Evolutionary conservation across 176 grass and related monocot species (phyloP), one percentile per base, ranked within the genome.

Genomic region (Secale cereale): DNA sequence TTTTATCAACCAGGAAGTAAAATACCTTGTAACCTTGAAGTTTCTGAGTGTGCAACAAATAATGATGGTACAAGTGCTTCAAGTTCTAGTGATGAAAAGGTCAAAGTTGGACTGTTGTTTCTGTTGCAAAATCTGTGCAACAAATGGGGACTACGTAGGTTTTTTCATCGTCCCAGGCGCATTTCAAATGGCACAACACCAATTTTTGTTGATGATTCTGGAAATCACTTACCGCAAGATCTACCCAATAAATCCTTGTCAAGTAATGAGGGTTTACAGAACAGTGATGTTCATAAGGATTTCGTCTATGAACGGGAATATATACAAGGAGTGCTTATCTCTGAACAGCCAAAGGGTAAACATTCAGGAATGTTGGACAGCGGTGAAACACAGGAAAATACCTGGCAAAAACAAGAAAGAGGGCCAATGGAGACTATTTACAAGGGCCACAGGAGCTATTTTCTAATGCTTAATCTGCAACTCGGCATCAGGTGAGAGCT

Each of bases 361-460:
- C 88, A 95, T 78, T 78, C 89, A 26, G 74, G 81, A 72, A 90
- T 86, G 81, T 70, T 75, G 29, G 83, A 89, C 60, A 84, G 56
- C 6, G 85, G 61, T 65, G 89, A 90, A 83, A 81, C 76, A 69
- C 82, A 92, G 59, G 82, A 91, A 67, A 82, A 80, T 74, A 88
- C 41, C 36, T 90, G 87, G 82, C 80, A 60, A 76, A 95, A 81
- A 86, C 92, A 84, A 82, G 22, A 75, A 50, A 91, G 80, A 61
- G 88, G 93, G 3, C 93, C 91, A 64, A 87, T 94, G 78, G 93
- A 98, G 85, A 95, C 79, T 86, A 98, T 98, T 92, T 95, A 91
- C 81, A 96, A 71, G 84, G 97, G 93, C n/a, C 97, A 98, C 50
- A 94, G 92, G 75, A 98, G 93, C 86, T 98, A 98, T 84, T 98